Conservation (phyloP, 768 basidiomycete species). For the Piloderma croceum region DNA sequence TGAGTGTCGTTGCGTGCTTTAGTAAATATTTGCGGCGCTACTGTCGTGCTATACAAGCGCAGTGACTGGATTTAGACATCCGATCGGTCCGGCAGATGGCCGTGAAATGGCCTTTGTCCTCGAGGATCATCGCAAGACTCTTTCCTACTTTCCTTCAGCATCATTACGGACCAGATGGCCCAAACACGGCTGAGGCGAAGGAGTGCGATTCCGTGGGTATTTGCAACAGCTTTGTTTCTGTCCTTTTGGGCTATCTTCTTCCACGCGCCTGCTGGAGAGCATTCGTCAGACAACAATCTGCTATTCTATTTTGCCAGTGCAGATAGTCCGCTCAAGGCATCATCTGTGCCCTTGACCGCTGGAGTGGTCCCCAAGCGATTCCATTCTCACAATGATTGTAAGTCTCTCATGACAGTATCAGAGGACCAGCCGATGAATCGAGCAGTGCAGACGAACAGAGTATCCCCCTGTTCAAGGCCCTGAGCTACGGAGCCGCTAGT, state of each 20-base stretch:
- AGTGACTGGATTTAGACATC: too few relatives aligned
- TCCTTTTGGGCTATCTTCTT: background rate
- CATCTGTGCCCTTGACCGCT: conserved; percentile 45
- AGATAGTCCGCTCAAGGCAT: conserved; percentile 25
- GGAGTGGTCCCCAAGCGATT: conserved; percentile 41
- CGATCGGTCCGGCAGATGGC: too few relatives aligned
- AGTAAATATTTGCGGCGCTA: too few relatives aligned
- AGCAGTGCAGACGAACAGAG: conserved; percentile 52
- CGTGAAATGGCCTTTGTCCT: too few relatives aligned
- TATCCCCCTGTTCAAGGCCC: conserved; percentile 42
- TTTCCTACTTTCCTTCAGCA: too few relatives aligned
- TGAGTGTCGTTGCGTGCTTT: too few relatives aligned
- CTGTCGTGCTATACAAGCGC: too few relatives aligned
- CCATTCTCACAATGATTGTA: conserved; percentile 55
- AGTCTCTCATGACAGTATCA: too few relatives aligned
- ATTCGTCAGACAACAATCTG: background rate
- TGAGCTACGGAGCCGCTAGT: conserved; percentile 45
- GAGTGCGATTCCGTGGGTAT: background rate
- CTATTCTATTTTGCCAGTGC: background rate
- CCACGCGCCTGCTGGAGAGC: background rate
- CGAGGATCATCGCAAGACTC: too few relatives aligned
- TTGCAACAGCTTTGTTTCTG: background rate
- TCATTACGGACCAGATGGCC: too few relatives aligned
- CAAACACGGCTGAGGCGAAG: background rate
- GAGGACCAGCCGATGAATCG: too few relatives aligned